A percentile compares a stretch with the other conserved stretches of the same genome.
These are phyloP conservation scores for Pythium periplocum DNA, from an alignment of 352 stramenopile genomes.

Conservation along the genomic window DNA sequence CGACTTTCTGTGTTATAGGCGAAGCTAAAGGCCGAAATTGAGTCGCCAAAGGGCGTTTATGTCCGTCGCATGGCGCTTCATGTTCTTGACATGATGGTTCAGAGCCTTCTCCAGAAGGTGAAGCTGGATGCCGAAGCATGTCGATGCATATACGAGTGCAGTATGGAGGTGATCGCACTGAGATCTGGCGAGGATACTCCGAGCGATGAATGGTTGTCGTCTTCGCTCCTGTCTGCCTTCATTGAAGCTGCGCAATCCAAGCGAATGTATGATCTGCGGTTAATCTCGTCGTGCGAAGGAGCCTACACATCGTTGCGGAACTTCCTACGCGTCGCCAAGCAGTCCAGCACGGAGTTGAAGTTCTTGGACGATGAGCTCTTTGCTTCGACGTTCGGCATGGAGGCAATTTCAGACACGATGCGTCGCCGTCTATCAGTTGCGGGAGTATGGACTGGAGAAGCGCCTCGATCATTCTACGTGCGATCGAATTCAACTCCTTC, in stretches of 20 bases:
- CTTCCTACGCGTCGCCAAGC: conserved; percentile 66
- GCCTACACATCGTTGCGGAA: conserved; percentile 67
- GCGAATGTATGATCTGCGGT: conserved; percentile 53
- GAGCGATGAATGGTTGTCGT: conserved; percentile 66
- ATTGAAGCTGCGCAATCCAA: conserved; percentile 56
- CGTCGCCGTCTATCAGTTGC: conserved; percentile 65
- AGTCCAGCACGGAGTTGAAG: conserved; percentile 43
- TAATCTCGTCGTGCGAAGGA: conserved; percentile 54
- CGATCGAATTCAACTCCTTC: conserved; percentile 31
- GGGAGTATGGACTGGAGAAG: conserved; percentile 60
- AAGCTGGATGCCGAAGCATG: conserved; percentile 54
- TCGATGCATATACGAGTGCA: conserved; percentile 61
- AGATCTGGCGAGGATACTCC: conserved; percentile 60
- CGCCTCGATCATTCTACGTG: conserved; percentile 60
- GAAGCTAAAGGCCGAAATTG: too few relatives aligned
- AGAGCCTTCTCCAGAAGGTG: conserved; percentile 73
- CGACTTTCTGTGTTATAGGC: too few relatives aligned
- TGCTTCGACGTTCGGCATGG: conserved; percentile 51
- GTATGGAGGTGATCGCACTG: conserved; percentile 57
- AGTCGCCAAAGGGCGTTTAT: conserved; percentile 23
- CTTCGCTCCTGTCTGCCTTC: conserved; percentile 65
- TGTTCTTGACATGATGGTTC: conserved; percentile 67
- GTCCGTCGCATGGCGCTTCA: conserved; percentile 71
- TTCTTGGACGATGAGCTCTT: conserved; percentile 81
- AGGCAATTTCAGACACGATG: conserved; percentile 77